These are phyloP conservation scores for Hymenoscyphus linearis DNA, from an alignment of 2,329 filamentous ascomycete genomes.

Conservation along the genomic window DNA sequence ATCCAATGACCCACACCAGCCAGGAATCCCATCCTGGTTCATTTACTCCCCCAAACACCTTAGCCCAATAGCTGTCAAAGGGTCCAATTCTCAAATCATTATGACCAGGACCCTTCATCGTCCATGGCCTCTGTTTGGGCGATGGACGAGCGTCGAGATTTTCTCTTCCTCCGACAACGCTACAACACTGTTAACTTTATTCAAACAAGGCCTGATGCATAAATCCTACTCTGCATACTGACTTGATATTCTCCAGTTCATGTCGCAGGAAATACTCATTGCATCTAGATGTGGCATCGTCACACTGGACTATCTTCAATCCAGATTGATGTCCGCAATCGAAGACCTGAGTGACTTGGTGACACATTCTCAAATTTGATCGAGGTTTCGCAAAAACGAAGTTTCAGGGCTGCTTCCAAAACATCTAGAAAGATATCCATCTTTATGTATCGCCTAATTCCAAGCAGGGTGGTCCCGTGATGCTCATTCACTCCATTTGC, in stretches of 20 bases:
- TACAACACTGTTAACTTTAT: not conserved
- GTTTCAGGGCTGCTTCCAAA: not conserved
- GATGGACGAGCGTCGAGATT: not conserved
- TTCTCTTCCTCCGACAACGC: slow-evolving; percentile 5
- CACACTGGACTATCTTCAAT: slow-evolving; percentile 19
- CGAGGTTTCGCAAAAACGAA: not conserved
- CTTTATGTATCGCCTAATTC: not conserved
- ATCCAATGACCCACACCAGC: no score
- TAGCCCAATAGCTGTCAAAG: no score
- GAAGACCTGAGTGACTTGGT: slow-evolving; percentile 27
- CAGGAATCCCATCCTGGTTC: no score
- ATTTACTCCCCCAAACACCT: no score
- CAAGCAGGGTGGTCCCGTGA: not conserved
- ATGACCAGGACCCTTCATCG: slow-evolving; percentile 10
- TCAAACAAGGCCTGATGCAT: not conserved
- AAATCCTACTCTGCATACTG: slow-evolving; percentile 18
- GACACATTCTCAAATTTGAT: slow-evolving; percentile 17
- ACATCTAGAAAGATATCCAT: not conserved
- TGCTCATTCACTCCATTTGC: not conserved
- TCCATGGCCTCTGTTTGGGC: not conserved
- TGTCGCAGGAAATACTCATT: slow-evolving; percentile 24
- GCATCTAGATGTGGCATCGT: slow-evolving; percentile 17
- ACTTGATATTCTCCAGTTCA: slow-evolving; percentile 20
- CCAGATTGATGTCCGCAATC: slow-evolving; percentile 24
- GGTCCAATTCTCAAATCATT: not conserved